Conservation (phyloP, 2,329 filamentous ascomycete genomes). For the Gliomastix tumulicola region DNA sequence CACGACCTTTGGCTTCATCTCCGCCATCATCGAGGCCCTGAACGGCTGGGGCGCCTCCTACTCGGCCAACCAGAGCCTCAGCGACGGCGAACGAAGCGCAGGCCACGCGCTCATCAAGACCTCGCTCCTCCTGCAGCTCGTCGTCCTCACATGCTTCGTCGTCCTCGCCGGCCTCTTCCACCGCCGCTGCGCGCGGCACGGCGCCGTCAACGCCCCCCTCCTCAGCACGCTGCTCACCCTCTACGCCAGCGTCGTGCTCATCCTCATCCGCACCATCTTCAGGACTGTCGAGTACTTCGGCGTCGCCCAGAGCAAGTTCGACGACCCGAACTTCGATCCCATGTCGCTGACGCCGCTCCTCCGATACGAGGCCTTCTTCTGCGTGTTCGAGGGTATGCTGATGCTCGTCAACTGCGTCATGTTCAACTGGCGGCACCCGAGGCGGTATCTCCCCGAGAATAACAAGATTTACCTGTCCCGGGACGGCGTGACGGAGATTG, state of each 20-base stretch:
- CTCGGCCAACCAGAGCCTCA: conserved; percentile 35
- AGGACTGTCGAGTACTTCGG: conserved; percentile 53
- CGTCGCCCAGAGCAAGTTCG: conserved; percentile 26
- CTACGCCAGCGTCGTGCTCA: conserved; percentile 40
- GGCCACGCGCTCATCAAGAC: conserved; percentile 41
- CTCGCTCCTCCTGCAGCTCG: conserved; percentile 46
- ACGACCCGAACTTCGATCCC: conserved; percentile 26
- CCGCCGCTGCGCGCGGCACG: conserved; percentile 27
- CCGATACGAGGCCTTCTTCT: conserved; percentile 54
- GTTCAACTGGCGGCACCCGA: conserved; percentile 43
- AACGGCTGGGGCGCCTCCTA: conserved; percentile 39
- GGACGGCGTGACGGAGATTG: conserved; percentile 42
- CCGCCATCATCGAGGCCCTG: conserved; percentile 38
- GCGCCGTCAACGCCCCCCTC: conserved; percentile 22
- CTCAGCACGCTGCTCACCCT: conserved; percentile 35
- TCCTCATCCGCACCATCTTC: conserved; percentile 48
- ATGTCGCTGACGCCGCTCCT: conserved; percentile 33
- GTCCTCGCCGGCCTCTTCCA: conserved; percentile 42
- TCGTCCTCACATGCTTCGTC: conserved; percentile 42
- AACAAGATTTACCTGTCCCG: conserved; percentile 40
- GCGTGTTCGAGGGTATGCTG: conserved; percentile 45
- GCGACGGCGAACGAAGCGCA: conserved; percentile 24
- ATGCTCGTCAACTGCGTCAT: conserved; percentile 45
- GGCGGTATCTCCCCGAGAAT: conserved; percentile 39
- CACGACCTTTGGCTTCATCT: conserved; percentile 37